These are phyloP conservation scores for Phenoliferia sp. DNA, from an alignment of 1,284 basidiomycete genomes.

Conservation along the genomic window DNA sequence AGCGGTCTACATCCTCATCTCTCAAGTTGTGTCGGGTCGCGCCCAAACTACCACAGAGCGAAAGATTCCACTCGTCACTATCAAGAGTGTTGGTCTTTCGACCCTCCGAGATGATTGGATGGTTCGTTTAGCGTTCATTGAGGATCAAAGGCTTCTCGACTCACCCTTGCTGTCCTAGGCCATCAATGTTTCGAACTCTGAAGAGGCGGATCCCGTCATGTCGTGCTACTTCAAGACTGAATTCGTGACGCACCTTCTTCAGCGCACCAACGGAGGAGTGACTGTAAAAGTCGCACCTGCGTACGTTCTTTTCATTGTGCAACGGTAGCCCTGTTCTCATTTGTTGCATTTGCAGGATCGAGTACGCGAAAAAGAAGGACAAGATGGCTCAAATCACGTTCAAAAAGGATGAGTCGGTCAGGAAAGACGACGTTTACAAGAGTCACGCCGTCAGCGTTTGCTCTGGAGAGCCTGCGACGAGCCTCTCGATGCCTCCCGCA, in stretches of 20 bases:
- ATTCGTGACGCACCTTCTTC: constrained; percentile 73
- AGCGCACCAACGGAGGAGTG: constrained; percentile 71
- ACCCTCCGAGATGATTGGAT: constrained; percentile 93
- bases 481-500: constrained; percentile 74
- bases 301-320: constrained; percentile 54
- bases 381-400: constrained; percentile 87
- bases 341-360: constrained; percentile 52
- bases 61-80: constrained; percentile 82
- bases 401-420: constrained; percentile 79
- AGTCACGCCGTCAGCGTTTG: constrained; percentile 83
- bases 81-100: constrained; percentile 79
- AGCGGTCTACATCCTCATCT: constrained; percentile 77
- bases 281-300: constrained; percentile 67
- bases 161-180: too few relatives aligned
- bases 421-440: constrained; percentile 86
- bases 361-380: constrained; percentile 95
- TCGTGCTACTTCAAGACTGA: constrained; percentile 96
- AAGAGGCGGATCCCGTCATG: constrained; percentile 94
- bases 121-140: constrained; percentile 45
- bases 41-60: constrained; percentile 67
- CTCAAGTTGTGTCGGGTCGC: constrained; percentile 62
- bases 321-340: too few relatives aligned
- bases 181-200: constrained; percentile 65
- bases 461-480: constrained; percentile 78
- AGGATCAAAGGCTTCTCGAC: not conserved